These are phyloP conservation scores for Bretziella fagacearum DNA, from an alignment of 2,329 filamentous ascomycete species.

Conservation along the genomic window DNA sequence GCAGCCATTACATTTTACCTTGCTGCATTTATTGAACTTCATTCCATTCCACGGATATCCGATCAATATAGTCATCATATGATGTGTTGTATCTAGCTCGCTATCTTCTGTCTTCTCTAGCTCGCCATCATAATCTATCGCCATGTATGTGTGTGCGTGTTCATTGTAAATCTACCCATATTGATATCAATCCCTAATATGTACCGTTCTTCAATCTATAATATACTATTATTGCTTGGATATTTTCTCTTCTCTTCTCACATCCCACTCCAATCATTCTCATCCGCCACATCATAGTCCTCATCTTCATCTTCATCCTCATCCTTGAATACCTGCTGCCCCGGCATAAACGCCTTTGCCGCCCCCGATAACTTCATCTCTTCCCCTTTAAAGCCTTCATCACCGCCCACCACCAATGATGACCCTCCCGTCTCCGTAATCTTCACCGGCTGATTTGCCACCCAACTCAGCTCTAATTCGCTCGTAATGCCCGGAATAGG, in stretches of 20 bases:
- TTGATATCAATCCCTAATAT: too few species aligned
- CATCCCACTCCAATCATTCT: constrained; percentile 28
- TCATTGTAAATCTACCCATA: too few species aligned
- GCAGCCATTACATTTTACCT: background rate
- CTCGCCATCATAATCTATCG: too few species aligned
- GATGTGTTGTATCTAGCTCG: too few species aligned
- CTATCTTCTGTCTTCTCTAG: too few species aligned
- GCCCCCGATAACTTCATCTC: background rate
- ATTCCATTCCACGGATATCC: too few species aligned
- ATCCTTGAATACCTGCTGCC: constrained; percentile 15
- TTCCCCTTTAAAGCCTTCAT: background rate
- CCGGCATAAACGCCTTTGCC: background rate
- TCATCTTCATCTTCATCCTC: constrained; percentile 21
- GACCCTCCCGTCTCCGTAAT: background rate
- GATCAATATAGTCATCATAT: too few species aligned
- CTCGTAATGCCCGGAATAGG: constrained; percentile 45
- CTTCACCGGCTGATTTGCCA: constrained; percentile 18
- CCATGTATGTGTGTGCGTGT: too few species aligned
- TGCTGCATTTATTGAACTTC: background rate
- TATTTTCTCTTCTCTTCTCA: background rate
- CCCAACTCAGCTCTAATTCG: constrained; percentile 50
- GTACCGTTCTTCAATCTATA: background rate
- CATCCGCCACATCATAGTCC: constrained; percentile 38
- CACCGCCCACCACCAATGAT: background rate
- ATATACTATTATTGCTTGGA: too few species aligned